Percentiles rank a stretch among this genome's conserved stretches.
Evolutionary conservation across 1,284 basidiomycete species (phyloP).

Genomic region (Ganoderma resinaceum): DNA sequence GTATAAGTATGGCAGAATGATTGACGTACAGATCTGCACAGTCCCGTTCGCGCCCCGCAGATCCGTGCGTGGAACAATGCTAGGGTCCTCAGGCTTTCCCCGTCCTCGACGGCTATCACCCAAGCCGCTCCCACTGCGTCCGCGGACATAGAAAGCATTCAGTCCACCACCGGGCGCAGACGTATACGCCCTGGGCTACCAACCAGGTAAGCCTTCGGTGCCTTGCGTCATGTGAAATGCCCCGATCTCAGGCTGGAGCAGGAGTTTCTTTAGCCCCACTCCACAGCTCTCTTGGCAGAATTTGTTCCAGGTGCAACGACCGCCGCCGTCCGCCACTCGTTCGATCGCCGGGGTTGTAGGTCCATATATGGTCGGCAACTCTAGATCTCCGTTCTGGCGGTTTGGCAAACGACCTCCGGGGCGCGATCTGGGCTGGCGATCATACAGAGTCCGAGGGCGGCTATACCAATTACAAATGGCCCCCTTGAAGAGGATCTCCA

Average conservation of each 20-base stretch:
- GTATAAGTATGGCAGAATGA: background rate
- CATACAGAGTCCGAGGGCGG: slow-evolving; percentile 11
- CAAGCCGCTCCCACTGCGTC: background rate
- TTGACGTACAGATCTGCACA: slow-evolving; percentile 1
- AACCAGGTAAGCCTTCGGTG: background rate
- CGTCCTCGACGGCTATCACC: background rate
- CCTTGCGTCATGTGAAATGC: background rate
- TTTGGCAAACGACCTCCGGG: background rate
- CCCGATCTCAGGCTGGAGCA: background rate
- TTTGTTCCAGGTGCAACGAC: background rate
- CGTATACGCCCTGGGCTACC: background rate
- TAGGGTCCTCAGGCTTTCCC: background rate
- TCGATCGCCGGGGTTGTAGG: background rate
- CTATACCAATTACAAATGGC: slow-evolving; percentile 1
- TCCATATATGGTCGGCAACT: background rate
- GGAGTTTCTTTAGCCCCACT: background rate
- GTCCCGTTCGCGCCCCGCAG: background rate
- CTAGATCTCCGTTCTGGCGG: background rate
- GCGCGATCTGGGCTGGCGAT: background rate
- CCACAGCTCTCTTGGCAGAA: background rate
- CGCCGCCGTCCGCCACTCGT: background rate
- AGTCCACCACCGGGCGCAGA: background rate
- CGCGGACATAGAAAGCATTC: background rate
- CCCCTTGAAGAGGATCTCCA: background rate
- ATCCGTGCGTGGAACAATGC: background rate